Percentiles rank a stretch among this genome's conserved stretches.
These are phyloP conservation scores for Pseudogymnoascus pannorum DNA, from an alignment of 2,329 filamentous ascomycete genomes.

Conservation along the genomic window DNA sequence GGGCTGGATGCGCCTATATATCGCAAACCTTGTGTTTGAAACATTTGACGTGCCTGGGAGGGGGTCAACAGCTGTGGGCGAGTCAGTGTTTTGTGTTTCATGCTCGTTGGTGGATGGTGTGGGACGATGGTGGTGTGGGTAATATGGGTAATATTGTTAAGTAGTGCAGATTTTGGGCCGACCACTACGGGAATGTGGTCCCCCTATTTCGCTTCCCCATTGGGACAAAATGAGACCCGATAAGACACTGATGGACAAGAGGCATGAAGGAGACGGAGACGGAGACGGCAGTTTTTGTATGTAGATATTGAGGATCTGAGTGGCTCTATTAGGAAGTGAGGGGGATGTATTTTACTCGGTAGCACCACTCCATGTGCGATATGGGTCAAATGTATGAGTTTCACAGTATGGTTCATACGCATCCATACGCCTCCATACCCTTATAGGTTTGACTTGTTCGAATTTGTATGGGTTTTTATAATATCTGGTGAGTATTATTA, in stretches of 20 bases:
- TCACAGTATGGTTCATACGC: background rate
- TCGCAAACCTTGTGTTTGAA: background rate
- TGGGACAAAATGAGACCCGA: conserved; percentile 1
- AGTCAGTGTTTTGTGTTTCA: conserved; percentile 4
- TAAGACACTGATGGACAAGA: background rate
- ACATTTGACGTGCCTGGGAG: background rate
- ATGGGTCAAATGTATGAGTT: background rate
- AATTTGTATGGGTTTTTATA: background rate
- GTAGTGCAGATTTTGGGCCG: background rate
- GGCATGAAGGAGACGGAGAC: too few relatives aligned
- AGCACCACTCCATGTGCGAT: background rate
- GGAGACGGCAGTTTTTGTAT: background rate
- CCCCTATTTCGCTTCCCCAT: background rate
- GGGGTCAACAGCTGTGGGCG: background rate
- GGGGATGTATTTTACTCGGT: too few relatives aligned
- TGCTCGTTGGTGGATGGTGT: background rate
- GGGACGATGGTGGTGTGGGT: conserved; percentile 2
- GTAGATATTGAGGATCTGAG: background rate
- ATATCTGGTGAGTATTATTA: background rate
- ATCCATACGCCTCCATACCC: too few relatives aligned
- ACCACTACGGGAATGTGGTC: background rate
- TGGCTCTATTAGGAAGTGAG: background rate
- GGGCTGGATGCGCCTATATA: conserved; percentile 2
- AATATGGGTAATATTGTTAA: background rate
- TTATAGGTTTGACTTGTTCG: background rate